Percentiles rank a stretch among this genome's conserved stretches.
Evolutionary conservation across 2,329 filamentous ascomycete genomes (phyloP).

Genomic region (Fusarium sp.): DNA sequence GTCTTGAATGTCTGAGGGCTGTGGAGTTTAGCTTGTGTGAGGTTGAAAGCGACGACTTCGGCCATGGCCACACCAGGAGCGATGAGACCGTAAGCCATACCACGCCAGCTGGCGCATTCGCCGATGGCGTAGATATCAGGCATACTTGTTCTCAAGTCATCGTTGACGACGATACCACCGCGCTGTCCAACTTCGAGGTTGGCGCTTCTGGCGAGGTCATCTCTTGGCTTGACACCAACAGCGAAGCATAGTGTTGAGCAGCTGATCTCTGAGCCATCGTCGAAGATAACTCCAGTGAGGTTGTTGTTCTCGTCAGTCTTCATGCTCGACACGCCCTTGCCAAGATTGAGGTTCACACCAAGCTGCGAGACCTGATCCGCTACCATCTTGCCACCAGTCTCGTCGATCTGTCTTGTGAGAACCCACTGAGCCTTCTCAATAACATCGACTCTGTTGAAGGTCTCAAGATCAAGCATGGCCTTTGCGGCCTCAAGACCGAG

Average conservation of each 20-base stretch:
- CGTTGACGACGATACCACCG: slow-evolving; percentile 78
- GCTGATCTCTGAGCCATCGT: slow-evolving; percentile 80
- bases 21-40: slow-evolving; percentile 83
- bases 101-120: slow-evolving; percentile 90
- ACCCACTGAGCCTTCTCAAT: slow-evolving; percentile 88
- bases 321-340: slow-evolving; percentile 78
- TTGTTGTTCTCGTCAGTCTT: slow-evolving; percentile 72
- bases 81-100: slow-evolving; percentile 88
- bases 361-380: slow-evolving; percentile 82
- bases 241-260: slow-evolving; percentile 90
- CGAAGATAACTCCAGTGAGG: slow-evolving; percentile 79
- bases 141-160: slow-evolving; percentile 74
- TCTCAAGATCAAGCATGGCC: slow-evolving; percentile 86
- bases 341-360: slow-evolving; percentile 82
- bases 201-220: slow-evolving; percentile 76
- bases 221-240: slow-evolving; percentile 83
- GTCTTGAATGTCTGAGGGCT: slow-evolving; percentile 76
- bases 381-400: slow-evolving; percentile 82
- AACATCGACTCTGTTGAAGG: slow-evolving; percentile 78
- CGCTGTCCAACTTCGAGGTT: slow-evolving; percentile 78
- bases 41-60: slow-evolving; percentile 88
- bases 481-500: slow-evolving; percentile 90
- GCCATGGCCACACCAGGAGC: slow-evolving; percentile 93
- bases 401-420: slow-evolving; percentile 82
- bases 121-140: slow-evolving; percentile 86